Evolutionary conservation across 2,329 filamentous ascomycete genomes (phyloP).

Genomic region (Diplocarpon rosae): DNA sequence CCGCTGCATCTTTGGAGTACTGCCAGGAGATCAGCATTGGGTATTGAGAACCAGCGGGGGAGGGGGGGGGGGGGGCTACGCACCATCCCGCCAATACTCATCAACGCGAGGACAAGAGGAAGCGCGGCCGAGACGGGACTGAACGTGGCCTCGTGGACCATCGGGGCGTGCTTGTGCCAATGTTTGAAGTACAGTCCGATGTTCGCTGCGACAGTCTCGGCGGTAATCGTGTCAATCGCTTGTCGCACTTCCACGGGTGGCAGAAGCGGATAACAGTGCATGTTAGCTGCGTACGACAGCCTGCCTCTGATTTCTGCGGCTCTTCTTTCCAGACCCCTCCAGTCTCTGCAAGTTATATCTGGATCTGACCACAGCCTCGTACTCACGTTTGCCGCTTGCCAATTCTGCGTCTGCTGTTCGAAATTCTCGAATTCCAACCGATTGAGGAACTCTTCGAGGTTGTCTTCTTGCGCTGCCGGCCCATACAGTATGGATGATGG

Average conservation of each 20-base stretch:
- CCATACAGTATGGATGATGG: slow-evolving; percentile 13
- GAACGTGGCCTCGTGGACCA: slow-evolving; percentile 25
- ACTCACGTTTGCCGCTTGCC: slow-evolving; percentile 19
- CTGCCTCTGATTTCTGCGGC: slow-evolving; percentile 24
- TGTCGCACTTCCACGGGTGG: slow-evolving; percentile 20
- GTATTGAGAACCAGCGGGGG: too few species aligned
- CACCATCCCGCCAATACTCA: slow-evolving; percentile 26
- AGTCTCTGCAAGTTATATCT: slow-evolving; percentile 13
- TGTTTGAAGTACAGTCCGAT: slow-evolving; percentile 26
- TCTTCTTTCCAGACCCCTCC: slow-evolving; percentile 17
- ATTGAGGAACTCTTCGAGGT: slow-evolving; percentile 18
- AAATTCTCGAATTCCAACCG: slow-evolving; percentile 23
- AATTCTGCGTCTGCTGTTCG: slow-evolving; percentile 19
- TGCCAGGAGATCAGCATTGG: too few species aligned
- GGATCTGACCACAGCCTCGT: slow-evolving; percentile 17
- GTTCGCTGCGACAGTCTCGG: slow-evolving; percentile 18
- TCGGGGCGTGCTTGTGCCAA: slow-evolving; percentile 26
- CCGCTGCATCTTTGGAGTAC: slow-evolving; percentile 20
- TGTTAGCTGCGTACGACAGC: slow-evolving; percentile 19
- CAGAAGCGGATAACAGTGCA: slow-evolving; percentile 13
- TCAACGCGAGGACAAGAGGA: slow-evolving; percentile 23
- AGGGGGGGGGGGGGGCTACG: too few species aligned
- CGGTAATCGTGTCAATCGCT: slow-evolving; percentile 22
- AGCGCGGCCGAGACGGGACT: slow-evolving; percentile 23
- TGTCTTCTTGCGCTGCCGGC: slow-evolving; percentile 12